Percentiles rank a stretch among this genome's conserved stretches.
Evolutionary conservation across 2,329 filamentous ascomycete genomes (phyloP).

Genomic region (Ascochyta fabae): DNA sequence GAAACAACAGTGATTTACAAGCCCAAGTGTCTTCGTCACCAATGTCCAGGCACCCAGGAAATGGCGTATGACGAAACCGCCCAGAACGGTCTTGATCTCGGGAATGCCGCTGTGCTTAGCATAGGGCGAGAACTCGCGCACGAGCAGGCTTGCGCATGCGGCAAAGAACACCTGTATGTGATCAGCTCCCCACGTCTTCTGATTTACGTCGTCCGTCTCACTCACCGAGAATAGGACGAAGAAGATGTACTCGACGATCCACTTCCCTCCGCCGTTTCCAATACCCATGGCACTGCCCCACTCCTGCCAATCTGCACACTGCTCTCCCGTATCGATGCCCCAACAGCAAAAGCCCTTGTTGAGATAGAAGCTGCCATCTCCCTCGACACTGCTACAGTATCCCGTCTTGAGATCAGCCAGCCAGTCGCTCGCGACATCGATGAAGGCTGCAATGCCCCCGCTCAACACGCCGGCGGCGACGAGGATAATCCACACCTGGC

Average conservation of each 20-base stretch:
- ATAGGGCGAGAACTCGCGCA: slow-evolving; percentile 83
- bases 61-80: slow-evolving; percentile 87
- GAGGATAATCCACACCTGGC: slow-evolving; percentile 90
- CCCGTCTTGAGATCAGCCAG: slow-evolving; percentile 90
- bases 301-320: slow-evolving; percentile 85
- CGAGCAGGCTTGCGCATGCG: slow-evolving; percentile 75
- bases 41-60: slow-evolving; percentile 91
- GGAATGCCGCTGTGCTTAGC: slow-evolving; percentile 96
- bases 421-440: slow-evolving; percentile 93
- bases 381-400: slow-evolving; percentile 77
- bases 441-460: slow-evolving; percentile 82
- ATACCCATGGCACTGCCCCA: slow-evolving; percentile 81
- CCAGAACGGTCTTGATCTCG: slow-evolving; percentile 95
- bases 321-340: slow-evolving; percentile 76
- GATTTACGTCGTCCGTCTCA: slow-evolving; percentile 6
- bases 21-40: slow-evolving; percentile 83
- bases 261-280: slow-evolving; percentile 70
- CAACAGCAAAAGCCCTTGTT: slow-evolving; percentile 93
- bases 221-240: slow-evolving; percentile 83
- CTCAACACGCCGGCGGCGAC: slow-evolving; percentile 84
- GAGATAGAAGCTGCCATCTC: slow-evolving; percentile 87
- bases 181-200: slow-evolving; percentile 28
- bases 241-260: slow-evolving; percentile 85
- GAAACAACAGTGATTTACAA: slow-evolving; percentile 61
- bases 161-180: slow-evolving; percentile 73